phyloP scores from a whole-genome alignment of 2,329 filamentous ascomycete species.

The Penicillium crustosum region DNA sequence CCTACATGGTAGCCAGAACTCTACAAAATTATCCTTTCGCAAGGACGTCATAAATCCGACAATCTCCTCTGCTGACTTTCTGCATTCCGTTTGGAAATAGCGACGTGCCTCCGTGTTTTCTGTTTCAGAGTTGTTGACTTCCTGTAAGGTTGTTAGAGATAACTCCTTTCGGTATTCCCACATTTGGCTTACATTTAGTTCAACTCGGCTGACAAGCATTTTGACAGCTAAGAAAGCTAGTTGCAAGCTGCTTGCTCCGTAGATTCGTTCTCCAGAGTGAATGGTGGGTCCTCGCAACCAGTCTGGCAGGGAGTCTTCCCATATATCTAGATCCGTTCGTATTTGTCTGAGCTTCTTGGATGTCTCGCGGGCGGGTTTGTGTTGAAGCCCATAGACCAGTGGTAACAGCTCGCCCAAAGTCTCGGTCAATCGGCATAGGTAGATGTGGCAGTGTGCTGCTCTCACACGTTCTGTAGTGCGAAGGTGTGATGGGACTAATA shows the following conservation, averaged over 20 bases:
- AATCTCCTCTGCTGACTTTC: slow-evolving; percentile 47
- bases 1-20: slow-evolving; percentile 55
- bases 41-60: slow-evolving; percentile 52
- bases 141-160: slow-evolving; percentile 29
- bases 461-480: slow-evolving; percentile 44
- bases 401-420: slow-evolving; percentile 48
- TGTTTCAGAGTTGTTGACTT: slow-evolving; percentile 44
- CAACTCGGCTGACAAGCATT: slow-evolving; percentile 49
- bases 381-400: slow-evolving; percentile 48
- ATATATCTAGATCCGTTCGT: slow-evolving; percentile 47
- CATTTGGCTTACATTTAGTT: slow-evolving; percentile 43
- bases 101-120: slow-evolving; percentile 50
- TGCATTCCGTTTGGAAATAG: slow-evolving; percentile 50
- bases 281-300: slow-evolving; percentile 42
- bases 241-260: slow-evolving; percentile 47
- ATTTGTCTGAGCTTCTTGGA: slow-evolving; percentile 48
- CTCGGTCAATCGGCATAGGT: slow-evolving; percentile 53
- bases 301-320: slow-evolving; percentile 47
- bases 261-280: slow-evolving; percentile 36
- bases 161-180: background rate
- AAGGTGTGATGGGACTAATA: slow-evolving; percentile 39
- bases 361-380: slow-evolving; percentile 44
- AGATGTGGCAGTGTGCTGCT: slow-evolving; percentile 53
- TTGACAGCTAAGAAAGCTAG: slow-evolving; percentile 47
- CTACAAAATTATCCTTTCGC: slow-evolving; percentile 48